Evolutionary conservation across 805 yeast genomes (phyloP).

Genomic region (Starmerella roubikii): DNA sequence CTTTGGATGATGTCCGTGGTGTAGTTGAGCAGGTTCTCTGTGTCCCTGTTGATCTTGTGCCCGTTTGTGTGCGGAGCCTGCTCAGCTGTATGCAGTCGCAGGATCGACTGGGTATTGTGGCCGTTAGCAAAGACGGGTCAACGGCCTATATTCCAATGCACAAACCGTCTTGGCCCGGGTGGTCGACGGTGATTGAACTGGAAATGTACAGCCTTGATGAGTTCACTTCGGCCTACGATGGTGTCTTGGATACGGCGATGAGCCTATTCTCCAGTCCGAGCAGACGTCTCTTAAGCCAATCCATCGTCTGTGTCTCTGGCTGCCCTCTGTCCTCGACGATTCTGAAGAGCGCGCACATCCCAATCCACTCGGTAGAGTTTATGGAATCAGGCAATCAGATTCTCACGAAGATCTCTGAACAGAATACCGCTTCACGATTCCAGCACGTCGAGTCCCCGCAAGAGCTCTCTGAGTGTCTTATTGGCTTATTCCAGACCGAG

Average conservation of each 20-base stretch:
- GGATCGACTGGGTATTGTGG: constrained; percentile 12
- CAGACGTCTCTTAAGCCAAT: constrained; percentile 2
- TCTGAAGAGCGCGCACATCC: neutral
- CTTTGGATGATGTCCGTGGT: neutral
- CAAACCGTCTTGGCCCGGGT: constrained; percentile 10
- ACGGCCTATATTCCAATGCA: constrained; percentile 5
- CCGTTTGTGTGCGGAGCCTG: constrained; percentile 2
- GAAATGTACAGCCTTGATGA: neutral
- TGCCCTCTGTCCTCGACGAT: constrained; percentile 1
- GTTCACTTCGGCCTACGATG: neutral
- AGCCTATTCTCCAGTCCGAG: neutral
- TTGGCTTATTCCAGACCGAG: neutral
- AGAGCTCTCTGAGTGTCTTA: neutral
- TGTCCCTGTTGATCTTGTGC: neutral
- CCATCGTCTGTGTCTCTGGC: constrained; percentile 4
- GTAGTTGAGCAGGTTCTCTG: neutral
- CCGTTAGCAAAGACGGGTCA: neutral
- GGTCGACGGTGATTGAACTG: constrained; percentile 1
- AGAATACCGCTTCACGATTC: neutral
- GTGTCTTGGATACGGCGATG: neutral
- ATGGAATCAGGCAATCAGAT: neutral
- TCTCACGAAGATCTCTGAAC: neutral
- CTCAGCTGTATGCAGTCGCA: constrained; percentile 7
- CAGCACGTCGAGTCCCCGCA: neutral
- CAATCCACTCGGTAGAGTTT: neutral